These are phyloP conservation scores for Cryptosporidium meleagridis DNA, from an alignment of 169 alveolate species.

Conservation along the genomic window DNA sequence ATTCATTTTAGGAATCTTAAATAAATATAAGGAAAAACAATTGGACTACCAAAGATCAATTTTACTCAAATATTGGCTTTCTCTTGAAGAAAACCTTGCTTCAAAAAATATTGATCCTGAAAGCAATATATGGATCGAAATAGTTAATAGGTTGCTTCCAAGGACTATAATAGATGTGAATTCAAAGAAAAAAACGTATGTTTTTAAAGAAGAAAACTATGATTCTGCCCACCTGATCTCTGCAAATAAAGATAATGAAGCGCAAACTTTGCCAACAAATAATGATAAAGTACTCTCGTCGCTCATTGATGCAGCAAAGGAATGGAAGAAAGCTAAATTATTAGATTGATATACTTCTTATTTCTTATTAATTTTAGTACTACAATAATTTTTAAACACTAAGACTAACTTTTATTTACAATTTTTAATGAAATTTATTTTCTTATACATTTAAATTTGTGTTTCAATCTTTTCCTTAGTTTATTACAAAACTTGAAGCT, in stretches of 20 bases:
- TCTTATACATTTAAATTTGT: neutral
- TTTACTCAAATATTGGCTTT: constrained; percentile 50
- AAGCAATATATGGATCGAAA: constrained; percentile 21
- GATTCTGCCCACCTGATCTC: neutral
- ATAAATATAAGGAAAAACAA: constrained; percentile 21
- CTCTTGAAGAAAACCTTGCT: constrained; percentile 36
- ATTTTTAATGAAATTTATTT: too few species aligned
- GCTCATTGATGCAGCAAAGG: constrained; percentile 54
- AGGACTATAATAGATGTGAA: neutral
- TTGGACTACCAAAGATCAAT: constrained; percentile 31
- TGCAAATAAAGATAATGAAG: neutral
- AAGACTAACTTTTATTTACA: too few species aligned
- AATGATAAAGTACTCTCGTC: constrained; percentile 4
- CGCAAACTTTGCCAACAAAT: neutral
- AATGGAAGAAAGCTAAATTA: constrained; percentile 41
- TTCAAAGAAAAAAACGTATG: constrained; percentile 10
- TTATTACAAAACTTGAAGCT: neutral
- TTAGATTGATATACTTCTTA: neutral
- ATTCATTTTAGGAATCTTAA: constrained; percentile 28
- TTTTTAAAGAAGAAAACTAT: constrained; percentile 41
- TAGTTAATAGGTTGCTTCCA: constrained; percentile 28
- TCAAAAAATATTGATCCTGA: constrained; percentile 4
- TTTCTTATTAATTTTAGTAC: neutral
- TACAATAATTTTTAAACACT: neutral
- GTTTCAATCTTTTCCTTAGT: too few species aligned